These are phyloP conservation scores for Ilyonectria sp. DNA, from an alignment of 2,329 filamentous ascomycete genomes.

Conservation along the genomic window DNA sequence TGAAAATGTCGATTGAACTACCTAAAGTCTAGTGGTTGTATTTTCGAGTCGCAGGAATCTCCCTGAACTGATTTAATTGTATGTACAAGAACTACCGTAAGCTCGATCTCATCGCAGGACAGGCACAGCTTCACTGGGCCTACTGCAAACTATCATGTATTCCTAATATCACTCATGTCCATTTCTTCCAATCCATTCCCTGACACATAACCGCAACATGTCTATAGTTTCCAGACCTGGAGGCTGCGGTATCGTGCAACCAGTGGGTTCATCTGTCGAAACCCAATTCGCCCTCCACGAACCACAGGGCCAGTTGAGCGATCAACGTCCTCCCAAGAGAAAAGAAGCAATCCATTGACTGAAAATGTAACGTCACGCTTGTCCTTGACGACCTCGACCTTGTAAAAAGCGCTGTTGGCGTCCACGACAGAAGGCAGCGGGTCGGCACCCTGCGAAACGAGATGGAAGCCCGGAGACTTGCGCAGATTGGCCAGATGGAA, in stretches of 20 bases:
- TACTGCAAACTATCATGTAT: no score
- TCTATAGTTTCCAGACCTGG: conserved; percentile 36
- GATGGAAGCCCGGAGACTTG: conserved; percentile 44
- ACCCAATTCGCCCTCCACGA: conserved; percentile 37
- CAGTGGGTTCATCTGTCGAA: conserved; percentile 43
- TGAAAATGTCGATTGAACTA: no score
- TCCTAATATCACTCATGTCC: no score
- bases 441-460: conserved; percentile 44
- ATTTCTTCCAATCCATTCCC: no score
- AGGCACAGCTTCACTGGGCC: no score
- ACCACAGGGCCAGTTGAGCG: conserved; percentile 40
- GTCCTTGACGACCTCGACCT: conserved; percentile 42
- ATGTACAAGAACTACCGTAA: no score
- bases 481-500: conserved; percentile 44
- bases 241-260: conserved; percentile 42
- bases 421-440: conserved; percentile 41
- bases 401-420: conserved; percentile 40
- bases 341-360: conserved; percentile 36
- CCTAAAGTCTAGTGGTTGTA: no score
- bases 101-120: no score
- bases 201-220: no score
- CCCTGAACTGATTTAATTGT: no score
- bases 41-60: no score
- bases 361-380: conserved; percentile 37
- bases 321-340: conserved; percentile 40